Evolutionary conservation across 1,139 yeast species (phyloP).

Genomic region (Trichomonascaceae sp.): DNA sequence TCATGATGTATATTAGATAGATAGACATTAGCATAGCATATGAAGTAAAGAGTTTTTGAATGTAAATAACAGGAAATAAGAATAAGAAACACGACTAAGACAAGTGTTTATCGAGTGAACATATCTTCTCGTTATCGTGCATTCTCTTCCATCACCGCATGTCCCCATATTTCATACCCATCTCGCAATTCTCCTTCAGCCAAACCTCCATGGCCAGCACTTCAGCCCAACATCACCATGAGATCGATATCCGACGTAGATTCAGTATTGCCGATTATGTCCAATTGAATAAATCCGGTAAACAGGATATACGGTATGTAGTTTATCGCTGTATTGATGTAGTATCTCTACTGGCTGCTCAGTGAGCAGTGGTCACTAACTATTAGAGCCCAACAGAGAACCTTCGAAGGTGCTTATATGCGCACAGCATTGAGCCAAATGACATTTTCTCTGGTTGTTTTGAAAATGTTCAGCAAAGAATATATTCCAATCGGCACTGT

Average conservation of each 20-base stretch:
- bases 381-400: slow-evolving; percentile 34
- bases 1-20: neutral
- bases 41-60: neutral
- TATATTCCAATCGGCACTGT: slow-evolving; percentile 37
- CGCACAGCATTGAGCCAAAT: slow-evolving; percentile 38
- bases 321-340: neutral
- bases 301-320: slow-evolving; percentile 17
- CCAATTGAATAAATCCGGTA: slow-evolving; percentile 10
- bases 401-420: slow-evolving; percentile 40
- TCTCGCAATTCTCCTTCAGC: neutral
- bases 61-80: too few relatives aligned
- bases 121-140: too few relatives aligned
- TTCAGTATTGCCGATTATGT: slow-evolving; percentile 9
- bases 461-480: slow-evolving; percentile 34
- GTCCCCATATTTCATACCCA: neutral
- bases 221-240: neutral
- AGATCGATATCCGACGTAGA: neutral
- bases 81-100: too few relatives aligned
- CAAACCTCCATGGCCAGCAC: neutral
- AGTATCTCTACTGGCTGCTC: too few relatives aligned
- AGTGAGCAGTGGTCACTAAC: too few relatives aligned
- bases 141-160: too few relatives aligned
- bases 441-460: slow-evolving; percentile 33
- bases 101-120: too few relatives aligned
- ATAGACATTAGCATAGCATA: neutral